Conservation (phyloP, 2,329 filamentous ascomycete species). For the Colletotrichum liriopes region DNA sequence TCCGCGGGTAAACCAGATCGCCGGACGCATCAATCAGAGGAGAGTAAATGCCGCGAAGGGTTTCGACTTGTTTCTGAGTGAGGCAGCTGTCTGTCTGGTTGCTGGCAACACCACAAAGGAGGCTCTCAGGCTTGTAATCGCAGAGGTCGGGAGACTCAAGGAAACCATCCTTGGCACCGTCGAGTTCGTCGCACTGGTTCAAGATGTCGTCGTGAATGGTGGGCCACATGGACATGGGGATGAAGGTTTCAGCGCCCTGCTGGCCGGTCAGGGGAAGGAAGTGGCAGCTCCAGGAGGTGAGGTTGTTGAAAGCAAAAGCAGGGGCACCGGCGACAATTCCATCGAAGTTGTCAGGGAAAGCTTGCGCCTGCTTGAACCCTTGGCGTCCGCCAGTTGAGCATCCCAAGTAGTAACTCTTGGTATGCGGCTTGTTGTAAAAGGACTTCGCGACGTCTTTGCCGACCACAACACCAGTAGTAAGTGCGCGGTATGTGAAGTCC, state of each 20-base stretch:
- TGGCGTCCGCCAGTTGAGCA: constrained; percentile 70
- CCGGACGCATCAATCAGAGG: constrained; percentile 51
- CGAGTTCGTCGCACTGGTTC: constrained; percentile 65
- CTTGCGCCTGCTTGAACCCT: constrained; percentile 63
- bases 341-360: constrained; percentile 64
- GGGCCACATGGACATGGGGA: constrained; percentile 46
- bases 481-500: constrained; percentile 53
- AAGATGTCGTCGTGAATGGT: constrained; percentile 42
- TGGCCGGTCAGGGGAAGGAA: constrained; percentile 62
- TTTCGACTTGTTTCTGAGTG: constrained; percentile 55
- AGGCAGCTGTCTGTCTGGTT: neutral
- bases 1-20: constrained; percentile 57
- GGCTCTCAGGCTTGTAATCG: constrained; percentile 57
- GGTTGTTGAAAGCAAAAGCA: constrained; percentile 58
- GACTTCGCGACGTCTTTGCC: constrained; percentile 60
- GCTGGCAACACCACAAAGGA: constrained; percentile 53
- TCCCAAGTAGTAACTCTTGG: constrained; percentile 66
- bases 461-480: constrained; percentile 52
- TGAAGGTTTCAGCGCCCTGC: constrained; percentile 50
- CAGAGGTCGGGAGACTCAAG: constrained; percentile 63
- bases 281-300: constrained; percentile 59
- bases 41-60: constrained; percentile 51
- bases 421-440: constrained; percentile 57
- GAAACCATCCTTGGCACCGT: constrained; percentile 65
- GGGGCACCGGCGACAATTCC: constrained; percentile 66